Evolutionary conservation across 2,329 filamentous ascomycete species (phyloP), one percentile per base, ranked within the genome.

Genomic region (Pyrenophora seminiperda): DNA sequence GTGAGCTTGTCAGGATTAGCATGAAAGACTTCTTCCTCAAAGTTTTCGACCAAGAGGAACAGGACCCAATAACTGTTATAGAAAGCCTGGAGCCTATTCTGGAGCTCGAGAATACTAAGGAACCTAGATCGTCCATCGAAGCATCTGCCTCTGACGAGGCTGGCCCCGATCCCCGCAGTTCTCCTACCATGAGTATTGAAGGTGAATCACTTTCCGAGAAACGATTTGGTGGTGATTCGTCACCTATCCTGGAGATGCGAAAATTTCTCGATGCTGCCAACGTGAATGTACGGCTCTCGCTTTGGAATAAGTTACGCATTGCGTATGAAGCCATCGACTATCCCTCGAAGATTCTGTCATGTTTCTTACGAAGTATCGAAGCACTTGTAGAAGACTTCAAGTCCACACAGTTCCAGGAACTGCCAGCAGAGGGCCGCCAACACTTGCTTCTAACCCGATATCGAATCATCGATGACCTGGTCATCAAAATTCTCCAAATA

Each of bases 11-110:
- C 10, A 91, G 92, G 63, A 81, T 97, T 27, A 96, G 90, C 11
- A 97, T 93, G 0, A 94, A 96, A 83, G 93, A 97, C 67, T 97
- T 97, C 71, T 97, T 99, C 73, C 81, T 91, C 41, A 90, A 87
- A 30, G 83, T 99, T 0, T 97, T 97, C 68, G 88, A 90, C 52
- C 86, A 91, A 30, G 88, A 94, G 49, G 83, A 87, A 50, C 85
- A 87, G 38, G 87, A 97, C 60, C 90, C 93, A 0, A 83, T 93
- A 10, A 82, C 87, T 4, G 84, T 97, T 15, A 97, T 99, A 50
- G 91, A 97, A 65, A 94, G 87, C 20, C 77, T 99, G 29, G 94
- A 99, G 66, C 94, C 94, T 3, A 89, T 99, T 7, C 78, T 99
- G 4, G 93, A 97, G 55, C 86, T 89, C 5, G 20, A 50, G 3